phyloP scores from a whole-genome alignment of 2,329 filamentous ascomycete genomes.

The Pseudocercospora pini-densiflorae region DNA sequence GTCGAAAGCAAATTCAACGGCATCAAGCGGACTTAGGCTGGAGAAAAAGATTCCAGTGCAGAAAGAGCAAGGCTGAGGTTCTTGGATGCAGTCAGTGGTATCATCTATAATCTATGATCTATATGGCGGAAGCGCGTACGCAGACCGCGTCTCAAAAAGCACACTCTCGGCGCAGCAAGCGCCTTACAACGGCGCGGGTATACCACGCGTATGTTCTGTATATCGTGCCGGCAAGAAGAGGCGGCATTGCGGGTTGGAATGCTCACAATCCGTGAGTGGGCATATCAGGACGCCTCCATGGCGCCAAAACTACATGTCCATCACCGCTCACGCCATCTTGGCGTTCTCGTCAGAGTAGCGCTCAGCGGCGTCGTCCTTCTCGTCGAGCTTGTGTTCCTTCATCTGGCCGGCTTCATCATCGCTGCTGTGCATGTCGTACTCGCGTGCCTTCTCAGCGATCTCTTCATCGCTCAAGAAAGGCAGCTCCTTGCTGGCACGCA shows the following conservation, averaged over 20 bases:
- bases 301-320: neutral
- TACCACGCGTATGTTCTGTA: neutral
- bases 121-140: conserved; percentile 15
- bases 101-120: conserved; percentile 13
- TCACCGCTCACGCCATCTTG: conserved; percentile 12
- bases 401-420: conserved; percentile 41
- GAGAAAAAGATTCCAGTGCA: neutral
- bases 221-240: neutral
- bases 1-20: neutral
- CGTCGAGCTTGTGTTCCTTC: conserved; percentile 27
- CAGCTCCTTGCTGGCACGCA: conserved; percentile 40
- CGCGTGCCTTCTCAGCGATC: conserved; percentile 33
- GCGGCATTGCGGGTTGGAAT: neutral
- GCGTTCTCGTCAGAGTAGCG: conserved; percentile 16
- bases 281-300: neutral
- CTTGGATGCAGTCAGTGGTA: neutral
- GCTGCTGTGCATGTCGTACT: conserved; percentile 40
- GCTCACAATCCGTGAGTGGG: neutral
- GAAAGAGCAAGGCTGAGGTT: neutral
- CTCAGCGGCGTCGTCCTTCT: conserved; percentile 30
- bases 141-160: conserved; percentile 13
- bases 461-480: conserved; percentile 39
- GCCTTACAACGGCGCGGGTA: neutral
- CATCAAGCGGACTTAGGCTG: neutral
- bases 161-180: neutral